These are phyloP conservation scores for Pulveroboletus sp. DNA, from an alignment of 768 basidiomycete species.

Conservation along the genomic window DNA sequence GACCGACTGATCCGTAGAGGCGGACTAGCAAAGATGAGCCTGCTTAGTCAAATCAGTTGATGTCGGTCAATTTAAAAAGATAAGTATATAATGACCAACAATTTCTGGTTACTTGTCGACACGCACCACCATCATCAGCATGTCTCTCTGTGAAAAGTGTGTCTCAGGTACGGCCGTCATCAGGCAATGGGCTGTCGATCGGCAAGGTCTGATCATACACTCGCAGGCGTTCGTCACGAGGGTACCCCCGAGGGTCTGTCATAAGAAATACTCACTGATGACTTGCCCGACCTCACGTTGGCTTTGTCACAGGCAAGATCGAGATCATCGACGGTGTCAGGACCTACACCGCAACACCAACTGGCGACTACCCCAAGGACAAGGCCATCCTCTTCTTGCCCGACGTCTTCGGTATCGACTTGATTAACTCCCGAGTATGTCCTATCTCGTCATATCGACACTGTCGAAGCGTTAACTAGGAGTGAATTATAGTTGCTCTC, in stretches of 20 bases:
- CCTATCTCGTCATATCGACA: not conserved
- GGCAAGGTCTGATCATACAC: not conserved
- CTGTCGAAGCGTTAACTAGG: not conserved
- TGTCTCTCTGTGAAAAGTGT: conserved; percentile 56
- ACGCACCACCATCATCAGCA: conserved; percentile 13
- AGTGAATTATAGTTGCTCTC: conserved; percentile 33
- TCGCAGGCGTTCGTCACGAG: conserved; percentile 44
- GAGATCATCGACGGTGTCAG: conserved; percentile 44
- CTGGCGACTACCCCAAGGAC: conserved; percentile 45
- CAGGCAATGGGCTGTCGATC: not conserved
- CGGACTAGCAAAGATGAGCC: too few relatives aligned
- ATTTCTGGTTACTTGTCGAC: not conserved
- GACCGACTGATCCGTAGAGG: too few relatives aligned
- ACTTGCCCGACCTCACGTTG: not conserved
- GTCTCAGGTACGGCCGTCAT: conserved; percentile 40
- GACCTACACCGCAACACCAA: conserved; percentile 52
- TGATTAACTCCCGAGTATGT: conserved; percentile 43
- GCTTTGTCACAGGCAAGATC: conserved; percentile 32
- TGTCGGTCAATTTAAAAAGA: too few relatives aligned
- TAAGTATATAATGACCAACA: conserved; percentile 13
- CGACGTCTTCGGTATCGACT: conserved; percentile 48
- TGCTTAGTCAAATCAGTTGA: too few relatives aligned
- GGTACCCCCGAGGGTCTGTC: conserved; percentile 41
- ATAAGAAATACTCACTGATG: not conserved
- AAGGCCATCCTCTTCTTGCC: conserved; percentile 53